Conservation (phyloP, 192 early-diverging fungal genomes). For the Backusella morwellensis region DNA sequence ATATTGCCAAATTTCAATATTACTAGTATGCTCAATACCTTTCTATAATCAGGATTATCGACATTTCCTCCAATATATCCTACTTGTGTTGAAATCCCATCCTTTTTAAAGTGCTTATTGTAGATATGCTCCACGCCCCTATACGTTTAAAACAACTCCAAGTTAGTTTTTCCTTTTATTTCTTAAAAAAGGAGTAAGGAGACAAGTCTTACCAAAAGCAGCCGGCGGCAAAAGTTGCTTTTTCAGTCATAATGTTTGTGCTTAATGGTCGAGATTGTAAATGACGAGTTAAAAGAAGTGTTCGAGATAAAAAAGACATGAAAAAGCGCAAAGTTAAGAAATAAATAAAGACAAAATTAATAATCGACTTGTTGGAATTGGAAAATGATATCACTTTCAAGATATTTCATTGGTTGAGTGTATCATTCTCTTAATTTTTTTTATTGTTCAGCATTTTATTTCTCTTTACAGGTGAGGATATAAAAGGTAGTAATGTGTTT, state of each 20-base stretch:
- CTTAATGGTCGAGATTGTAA: background rate
- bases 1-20: background rate
- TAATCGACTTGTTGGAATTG: background rate
- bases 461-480: background rate
- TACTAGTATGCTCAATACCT: slow-evolving; percentile 31
- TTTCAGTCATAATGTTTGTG: slow-evolving; percentile 14
- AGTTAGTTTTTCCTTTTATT: background rate
- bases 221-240: slow-evolving; percentile 88
- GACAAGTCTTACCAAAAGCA: slow-evolving; percentile 78
- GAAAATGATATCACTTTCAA: background rate
- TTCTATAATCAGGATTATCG: slow-evolving; percentile 43
- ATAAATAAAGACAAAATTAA: background rate
- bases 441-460: background rate
- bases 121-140: slow-evolving; percentile 61
- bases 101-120: slow-evolving; percentile 47
- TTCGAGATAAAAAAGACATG: slow-evolving; percentile 10
- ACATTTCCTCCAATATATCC: slow-evolving; percentile 55
- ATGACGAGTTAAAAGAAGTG: background rate
- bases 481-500: background rate
- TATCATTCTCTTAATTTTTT: background rate
- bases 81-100: slow-evolving; percentile 45
- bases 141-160: background rate
- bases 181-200: background rate
- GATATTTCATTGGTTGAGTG: background rate
- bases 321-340: background rate